Percentiles rank a stretch among this genome's conserved stretches.
These are phyloP conservation scores for Eleusine coracana DNA, from an alignment of 176 grass and related monocot genomes.

Conservation along the genomic window DNA sequence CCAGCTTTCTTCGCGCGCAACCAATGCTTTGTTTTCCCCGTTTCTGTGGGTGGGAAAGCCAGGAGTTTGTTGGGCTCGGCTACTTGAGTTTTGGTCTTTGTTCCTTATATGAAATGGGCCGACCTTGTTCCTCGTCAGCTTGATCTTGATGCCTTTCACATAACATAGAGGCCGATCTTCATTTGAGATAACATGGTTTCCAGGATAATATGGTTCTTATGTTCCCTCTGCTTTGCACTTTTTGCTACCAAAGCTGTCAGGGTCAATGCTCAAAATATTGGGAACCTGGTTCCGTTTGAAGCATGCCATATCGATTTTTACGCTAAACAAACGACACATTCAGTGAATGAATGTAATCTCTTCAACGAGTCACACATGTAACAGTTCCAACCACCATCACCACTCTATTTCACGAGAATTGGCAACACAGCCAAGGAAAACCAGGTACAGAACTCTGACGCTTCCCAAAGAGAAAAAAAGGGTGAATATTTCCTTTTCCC, in stretches of 20 bases:
- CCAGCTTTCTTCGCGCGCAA: neutral
- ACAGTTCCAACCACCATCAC: slow-evolving; percentile 26
- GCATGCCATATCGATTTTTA: neutral
- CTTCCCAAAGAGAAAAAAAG: slow-evolving; percentile 14
- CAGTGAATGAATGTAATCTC: slow-evolving; percentile 32
- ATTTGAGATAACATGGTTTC: too few species aligned
- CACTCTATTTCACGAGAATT: slow-evolving; percentile 51
- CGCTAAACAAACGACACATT: neutral
- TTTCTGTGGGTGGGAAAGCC: too few species aligned
- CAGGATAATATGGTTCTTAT: too few species aligned
- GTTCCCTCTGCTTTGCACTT: too few species aligned
- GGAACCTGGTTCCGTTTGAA: neutral
- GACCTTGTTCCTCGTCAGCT: neutral
- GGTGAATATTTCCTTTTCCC: slow-evolving; percentile 14
- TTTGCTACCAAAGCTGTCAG: neutral
- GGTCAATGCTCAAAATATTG: neutral
- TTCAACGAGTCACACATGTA: slow-evolving; percentile 33
- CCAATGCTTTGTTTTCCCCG: neutral
- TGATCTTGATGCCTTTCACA: neutral
- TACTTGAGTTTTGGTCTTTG: too few species aligned
- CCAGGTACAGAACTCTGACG: slow-evolving; percentile 3
- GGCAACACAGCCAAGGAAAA: slow-evolving; percentile 31
- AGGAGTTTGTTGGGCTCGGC: too few species aligned
- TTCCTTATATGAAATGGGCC: too few species aligned
- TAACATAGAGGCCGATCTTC: too few species aligned